phyloP scores from a whole-genome alignment of 1,284 basidiomycete genomes.

The Cryptococcus hybrid region DNA sequence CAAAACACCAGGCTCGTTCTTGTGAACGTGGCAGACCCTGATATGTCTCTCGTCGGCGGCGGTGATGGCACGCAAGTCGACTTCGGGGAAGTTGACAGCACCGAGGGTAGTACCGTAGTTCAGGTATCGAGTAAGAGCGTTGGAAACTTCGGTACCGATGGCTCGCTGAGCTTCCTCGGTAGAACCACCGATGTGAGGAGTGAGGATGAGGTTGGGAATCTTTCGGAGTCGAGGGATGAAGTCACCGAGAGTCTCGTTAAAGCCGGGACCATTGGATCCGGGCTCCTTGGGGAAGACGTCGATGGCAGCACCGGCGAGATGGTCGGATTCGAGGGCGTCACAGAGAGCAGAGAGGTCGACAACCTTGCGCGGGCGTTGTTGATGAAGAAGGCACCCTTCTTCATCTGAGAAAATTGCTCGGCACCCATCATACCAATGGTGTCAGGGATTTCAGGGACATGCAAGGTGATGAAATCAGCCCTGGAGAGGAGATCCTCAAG shows the following conservation, averaged over 20 bases:
- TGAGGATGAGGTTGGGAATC: conserved; percentile 86
- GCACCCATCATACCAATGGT: conserved; percentile 90
- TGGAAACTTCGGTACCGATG: conserved; percentile 94
- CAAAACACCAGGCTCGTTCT: conserved; percentile 96
- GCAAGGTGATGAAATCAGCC: conserved; percentile 93
- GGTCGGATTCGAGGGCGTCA: conserved; percentile 73
- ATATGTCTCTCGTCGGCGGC: conserved; percentile 74
- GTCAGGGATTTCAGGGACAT: conserved; percentile 95
- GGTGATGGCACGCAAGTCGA: conserved; percentile 89
- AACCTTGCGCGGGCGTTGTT: conserved; percentile 95
- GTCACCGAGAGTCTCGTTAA: conserved; percentile 78
- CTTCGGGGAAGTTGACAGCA: conserved; percentile 99
- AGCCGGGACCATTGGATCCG: conserved; percentile 78
- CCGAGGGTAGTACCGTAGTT: conserved; percentile 88
- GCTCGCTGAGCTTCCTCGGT: conserved; percentile 98
- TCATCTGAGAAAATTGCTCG: conserved; percentile 83
- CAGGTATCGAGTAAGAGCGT: conserved; percentile 83
- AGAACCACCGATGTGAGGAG: conserved; percentile 97
- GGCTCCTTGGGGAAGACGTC: conserved; percentile 96
- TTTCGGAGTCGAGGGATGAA: conserved; percentile 73
- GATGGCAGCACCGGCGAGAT: conserved; percentile 89
- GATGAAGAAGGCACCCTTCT: conserved; percentile 90
- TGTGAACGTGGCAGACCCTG: conserved; percentile 94
- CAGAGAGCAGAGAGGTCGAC: conserved; percentile 93
- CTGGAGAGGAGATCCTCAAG: conserved; percentile 73